Conservation (phyloP, 2,329 filamentous ascomycete species). For the Rhynchosporium agropyri region DNA sequence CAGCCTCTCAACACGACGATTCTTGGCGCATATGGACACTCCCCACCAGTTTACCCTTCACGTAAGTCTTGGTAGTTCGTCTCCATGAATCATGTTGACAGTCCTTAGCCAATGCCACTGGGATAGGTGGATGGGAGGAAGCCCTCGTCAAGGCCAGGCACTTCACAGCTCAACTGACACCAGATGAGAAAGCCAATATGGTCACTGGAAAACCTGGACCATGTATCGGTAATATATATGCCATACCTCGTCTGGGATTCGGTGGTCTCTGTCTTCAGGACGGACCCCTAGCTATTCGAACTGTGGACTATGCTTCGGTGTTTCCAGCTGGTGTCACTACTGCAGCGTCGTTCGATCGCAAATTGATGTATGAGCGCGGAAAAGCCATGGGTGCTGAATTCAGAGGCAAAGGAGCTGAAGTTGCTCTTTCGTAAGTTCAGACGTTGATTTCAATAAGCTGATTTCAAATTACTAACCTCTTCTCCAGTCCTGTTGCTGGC, state of each 20-base stretch:
- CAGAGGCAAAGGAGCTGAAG: constrained; percentile 74
- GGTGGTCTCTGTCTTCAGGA: constrained; percentile 34
- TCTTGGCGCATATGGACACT: constrained; percentile 27
- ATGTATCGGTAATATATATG: constrained; percentile 31
- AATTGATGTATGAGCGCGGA: constrained; percentile 68
- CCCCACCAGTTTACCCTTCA: constrained; percentile 29
- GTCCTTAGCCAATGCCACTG: constrained; percentile 39
- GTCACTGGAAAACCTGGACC: constrained; percentile 33
- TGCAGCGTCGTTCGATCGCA: constrained; percentile 76
- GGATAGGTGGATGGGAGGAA: constrained; percentile 55
- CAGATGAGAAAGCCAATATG: constrained; percentile 68
- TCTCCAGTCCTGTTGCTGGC: constrained; percentile 52
- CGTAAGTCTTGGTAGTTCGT: constrained; percentile 25
- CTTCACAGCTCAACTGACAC: constrained; percentile 71
- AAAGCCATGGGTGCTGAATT: constrained; percentile 77
- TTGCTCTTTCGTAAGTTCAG: constrained; percentile 58
- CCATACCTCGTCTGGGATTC: constrained; percentile 31
- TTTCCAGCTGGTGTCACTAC: constrained; percentile 70
- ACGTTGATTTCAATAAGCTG: constrained; percentile 59
- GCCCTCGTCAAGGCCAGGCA: constrained; percentile 70
- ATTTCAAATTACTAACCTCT: neutral
- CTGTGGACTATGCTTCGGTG: constrained; percentile 62
- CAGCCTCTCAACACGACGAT: constrained; percentile 30
- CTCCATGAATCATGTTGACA: constrained; percentile 13
- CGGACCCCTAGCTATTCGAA: constrained; percentile 35